phyloP scores from a whole-genome alignment of 768 basidiomycete species.

The Leccinum subgranulosum region DNA sequence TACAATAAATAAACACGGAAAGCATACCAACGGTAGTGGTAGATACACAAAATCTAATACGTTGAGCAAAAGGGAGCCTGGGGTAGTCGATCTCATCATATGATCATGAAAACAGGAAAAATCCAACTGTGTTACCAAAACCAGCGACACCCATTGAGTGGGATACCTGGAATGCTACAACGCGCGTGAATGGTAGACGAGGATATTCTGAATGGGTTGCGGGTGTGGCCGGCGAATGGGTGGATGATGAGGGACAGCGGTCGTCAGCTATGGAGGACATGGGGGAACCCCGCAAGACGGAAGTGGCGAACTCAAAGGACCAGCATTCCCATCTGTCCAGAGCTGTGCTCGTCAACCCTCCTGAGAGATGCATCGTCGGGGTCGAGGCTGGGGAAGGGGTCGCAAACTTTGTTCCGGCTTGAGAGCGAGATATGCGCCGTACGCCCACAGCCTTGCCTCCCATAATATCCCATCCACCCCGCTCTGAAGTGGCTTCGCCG shows the following conservation, averaged over 20 bases:
- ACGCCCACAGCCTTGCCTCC: constrained; percentile 63
- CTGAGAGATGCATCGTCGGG: constrained; percentile 7
- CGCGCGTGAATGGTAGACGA: constrained; percentile 78
- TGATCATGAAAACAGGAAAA: constrained; percentile 25
- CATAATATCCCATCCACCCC: constrained; percentile 74
- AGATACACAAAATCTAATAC: constrained; percentile 17
- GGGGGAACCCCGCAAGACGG: constrained; percentile 47
- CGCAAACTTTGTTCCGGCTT: constrained; percentile 29
- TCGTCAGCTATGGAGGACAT: constrained; percentile 44
- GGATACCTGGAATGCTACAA: constrained; percentile 54
- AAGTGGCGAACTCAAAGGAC: constrained; percentile 61
- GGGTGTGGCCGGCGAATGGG: not conserved
- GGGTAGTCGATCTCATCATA: not conserved
- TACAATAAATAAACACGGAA: constrained; percentile 25
- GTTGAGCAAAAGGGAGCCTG: not conserved
- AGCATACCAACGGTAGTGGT: constrained; percentile 9
- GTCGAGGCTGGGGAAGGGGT: constrained; percentile 13
- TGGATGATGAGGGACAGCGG: constrained; percentile 7
- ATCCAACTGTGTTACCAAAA: constrained; percentile 65
- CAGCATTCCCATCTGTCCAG: constrained; percentile 84
- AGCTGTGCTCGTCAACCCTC: constrained; percentile 58
- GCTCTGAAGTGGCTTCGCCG: constrained; percentile 61
- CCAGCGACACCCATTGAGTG: constrained; percentile 59
- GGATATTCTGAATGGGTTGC: constrained; percentile 33
- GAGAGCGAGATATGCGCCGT: constrained; percentile 56